A percentile compares a stretch with the other conserved stretches of the same genome.
These are phyloP conservation scores for Eucalyptus sp. DNA, from an alignment of 345 rosid species.

Conservation along the genomic window DNA sequence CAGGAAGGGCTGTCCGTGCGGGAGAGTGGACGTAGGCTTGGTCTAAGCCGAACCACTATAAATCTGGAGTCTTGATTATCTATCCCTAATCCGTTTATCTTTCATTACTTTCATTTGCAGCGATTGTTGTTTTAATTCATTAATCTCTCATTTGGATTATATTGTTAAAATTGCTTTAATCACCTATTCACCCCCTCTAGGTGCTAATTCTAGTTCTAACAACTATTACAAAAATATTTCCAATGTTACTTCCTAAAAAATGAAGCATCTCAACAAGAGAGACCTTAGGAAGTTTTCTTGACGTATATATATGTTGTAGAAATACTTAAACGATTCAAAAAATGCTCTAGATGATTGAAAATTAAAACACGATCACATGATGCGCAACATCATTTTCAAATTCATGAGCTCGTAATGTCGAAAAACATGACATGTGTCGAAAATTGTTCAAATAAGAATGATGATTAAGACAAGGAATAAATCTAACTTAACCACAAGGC, in stretches of 20 bases:
- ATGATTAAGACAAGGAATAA: neutral
- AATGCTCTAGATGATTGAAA: neutral
- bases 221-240: no score
- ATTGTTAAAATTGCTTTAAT: no score
- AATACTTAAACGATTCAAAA: neutral
- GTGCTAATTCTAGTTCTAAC: no score
- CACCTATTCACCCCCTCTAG: no score
- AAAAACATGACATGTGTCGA: neutral
- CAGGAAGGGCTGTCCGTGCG: no score
- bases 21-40: no score
- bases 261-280: neutral
- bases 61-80: no score
- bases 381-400: neutral
- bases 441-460: neutral
- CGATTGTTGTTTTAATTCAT: no score
- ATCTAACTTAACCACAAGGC: neutral
- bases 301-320: neutral
- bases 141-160: no score
- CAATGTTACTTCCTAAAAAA: neutral
- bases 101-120: no score
- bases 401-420: neutral
- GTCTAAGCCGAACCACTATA: no score
- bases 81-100: no score
- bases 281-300: neutral
- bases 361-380: neutral